A percentile compares a stretch with the other conserved stretches of the same genome.
These are phyloP conservation scores for Penicillium bovifimosum DNA, from an alignment of 495 filamentous ascomycete genomes.

Conservation along the genomic window DNA sequence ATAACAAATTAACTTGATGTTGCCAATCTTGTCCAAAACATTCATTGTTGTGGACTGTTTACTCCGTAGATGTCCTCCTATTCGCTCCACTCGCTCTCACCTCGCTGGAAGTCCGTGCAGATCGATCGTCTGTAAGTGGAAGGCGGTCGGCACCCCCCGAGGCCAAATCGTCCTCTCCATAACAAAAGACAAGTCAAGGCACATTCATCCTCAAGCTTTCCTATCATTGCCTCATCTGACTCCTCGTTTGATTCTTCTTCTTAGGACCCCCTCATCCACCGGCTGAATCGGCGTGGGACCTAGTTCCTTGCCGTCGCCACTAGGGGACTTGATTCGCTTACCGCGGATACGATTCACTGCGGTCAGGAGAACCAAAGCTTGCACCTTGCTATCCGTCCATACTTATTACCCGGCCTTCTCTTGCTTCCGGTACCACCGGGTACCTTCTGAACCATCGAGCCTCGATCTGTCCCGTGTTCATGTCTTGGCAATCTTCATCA, in stretches of 20 bases:
- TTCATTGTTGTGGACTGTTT: no score
- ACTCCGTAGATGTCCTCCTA: not conserved
- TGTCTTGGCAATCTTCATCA: conserved; percentile 60
- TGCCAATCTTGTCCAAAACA: no score
- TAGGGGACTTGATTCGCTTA: conserved; percentile 17
- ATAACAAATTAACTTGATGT: no score
- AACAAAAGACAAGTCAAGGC: conserved; percentile 24
- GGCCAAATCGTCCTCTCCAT: conserved; percentile 20
- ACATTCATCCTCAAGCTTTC: conserved; percentile 9
- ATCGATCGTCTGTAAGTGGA: conserved; percentile 6
- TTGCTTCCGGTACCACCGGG: not conserved
- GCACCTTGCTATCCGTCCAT: not conserved
- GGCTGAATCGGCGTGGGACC: conserved; percentile 19
- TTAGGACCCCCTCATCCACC: not conserved
- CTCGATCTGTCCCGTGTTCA: conserved; percentile 17
- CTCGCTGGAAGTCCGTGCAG: not conserved
- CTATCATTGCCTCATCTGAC: conserved; percentile 15
- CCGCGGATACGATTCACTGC: conserved; percentile 14
- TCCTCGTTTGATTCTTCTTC: not conserved
- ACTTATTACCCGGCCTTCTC: not conserved
- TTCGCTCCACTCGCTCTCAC: not conserved
- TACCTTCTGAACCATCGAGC: not conserved
- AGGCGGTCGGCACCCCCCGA: conserved; percentile 19
- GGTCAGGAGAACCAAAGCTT: conserved; percentile 27
- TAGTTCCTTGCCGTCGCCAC: conserved; percentile 17